Conservation (phyloP, 768 basidiomycete species). For the Mycena leptocephala region DNA sequence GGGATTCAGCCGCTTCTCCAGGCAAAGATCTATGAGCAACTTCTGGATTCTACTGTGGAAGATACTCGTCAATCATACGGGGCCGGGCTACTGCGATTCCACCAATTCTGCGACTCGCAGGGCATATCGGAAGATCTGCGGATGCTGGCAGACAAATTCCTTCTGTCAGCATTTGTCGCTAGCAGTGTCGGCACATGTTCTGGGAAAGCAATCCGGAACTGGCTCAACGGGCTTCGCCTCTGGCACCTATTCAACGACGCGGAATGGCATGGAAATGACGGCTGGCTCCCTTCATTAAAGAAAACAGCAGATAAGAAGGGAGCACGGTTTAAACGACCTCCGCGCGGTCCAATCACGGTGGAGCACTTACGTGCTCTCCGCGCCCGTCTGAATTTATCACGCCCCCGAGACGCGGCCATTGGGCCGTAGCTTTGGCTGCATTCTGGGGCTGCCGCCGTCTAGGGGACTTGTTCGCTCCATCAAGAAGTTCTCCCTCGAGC, state of each 20-base stretch:
- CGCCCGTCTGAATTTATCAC: neutral
- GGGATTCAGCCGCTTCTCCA: no score
- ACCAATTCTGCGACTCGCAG: conserved; percentile 22
- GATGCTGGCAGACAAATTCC: neutral
- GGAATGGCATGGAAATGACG: neutral
- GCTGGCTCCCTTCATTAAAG: neutral
- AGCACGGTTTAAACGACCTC: neutral
- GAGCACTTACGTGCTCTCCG: neutral
- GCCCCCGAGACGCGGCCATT: neutral
- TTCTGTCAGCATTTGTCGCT: neutral
- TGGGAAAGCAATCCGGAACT: neutral
- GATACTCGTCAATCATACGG: conserved; percentile 40
- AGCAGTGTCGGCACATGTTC: neutral
- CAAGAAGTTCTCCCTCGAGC: neutral
- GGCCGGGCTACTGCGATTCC: conserved; percentile 45
- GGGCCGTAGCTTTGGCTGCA: neutral
- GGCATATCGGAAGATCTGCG: neutral
- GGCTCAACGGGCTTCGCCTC: neutral
- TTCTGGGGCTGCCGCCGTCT: neutral
- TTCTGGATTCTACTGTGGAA: neutral
- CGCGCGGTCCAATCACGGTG: neutral
- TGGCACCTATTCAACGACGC: neutral
- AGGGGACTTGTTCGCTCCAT: neutral
- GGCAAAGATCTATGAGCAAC: neutral
- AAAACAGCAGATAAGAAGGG: neutral